Conservation (phyloP, 2,329 filamentous ascomycete genomes). For the Fusarium torreyae region DNA sequence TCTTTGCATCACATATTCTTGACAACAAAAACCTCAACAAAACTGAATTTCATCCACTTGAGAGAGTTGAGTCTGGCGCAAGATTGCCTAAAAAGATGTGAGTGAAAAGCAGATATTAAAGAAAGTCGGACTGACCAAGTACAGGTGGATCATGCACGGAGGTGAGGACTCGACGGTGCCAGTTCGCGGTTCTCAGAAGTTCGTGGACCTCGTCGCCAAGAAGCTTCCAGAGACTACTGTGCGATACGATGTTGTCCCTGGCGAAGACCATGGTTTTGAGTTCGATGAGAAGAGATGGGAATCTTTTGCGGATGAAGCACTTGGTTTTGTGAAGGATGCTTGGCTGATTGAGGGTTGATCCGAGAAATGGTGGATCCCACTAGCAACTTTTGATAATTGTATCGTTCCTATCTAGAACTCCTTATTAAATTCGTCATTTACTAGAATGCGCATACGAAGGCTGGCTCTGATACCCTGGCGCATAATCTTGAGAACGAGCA, state of each 20-base stretch:
- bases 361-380: neutral
- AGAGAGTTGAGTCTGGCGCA: constrained; percentile 30
- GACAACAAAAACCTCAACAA: constrained; percentile 30
- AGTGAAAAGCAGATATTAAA: fast-evolving
- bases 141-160: constrained; percentile 46
- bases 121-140: neutral
- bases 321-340: constrained; percentile 34
- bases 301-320: constrained; percentile 22
- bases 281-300: constrained; percentile 37
- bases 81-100: constrained; percentile 38
- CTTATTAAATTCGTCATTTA: no score
- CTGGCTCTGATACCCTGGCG: no score
- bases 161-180: constrained; percentile 35
- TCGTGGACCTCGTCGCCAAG: constrained; percentile 20
- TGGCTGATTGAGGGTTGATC: constrained; percentile 23
- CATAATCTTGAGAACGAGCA: no score
- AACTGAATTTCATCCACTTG: constrained; percentile 26
- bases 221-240: constrained; percentile 20
- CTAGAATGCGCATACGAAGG: no score
- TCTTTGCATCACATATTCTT: constrained; percentile 33
- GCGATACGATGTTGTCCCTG: constrained; percentile 35
- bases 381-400: no score
- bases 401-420: no score
- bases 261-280: constrained; percentile 46
- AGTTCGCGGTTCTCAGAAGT: constrained; percentile 14